A percentile compares a stretch with the other conserved stretches of the same genome.
phyloP scores from a whole-genome alignment of 169 alveolate species.

The Plasmodium falciparum region DNA sequence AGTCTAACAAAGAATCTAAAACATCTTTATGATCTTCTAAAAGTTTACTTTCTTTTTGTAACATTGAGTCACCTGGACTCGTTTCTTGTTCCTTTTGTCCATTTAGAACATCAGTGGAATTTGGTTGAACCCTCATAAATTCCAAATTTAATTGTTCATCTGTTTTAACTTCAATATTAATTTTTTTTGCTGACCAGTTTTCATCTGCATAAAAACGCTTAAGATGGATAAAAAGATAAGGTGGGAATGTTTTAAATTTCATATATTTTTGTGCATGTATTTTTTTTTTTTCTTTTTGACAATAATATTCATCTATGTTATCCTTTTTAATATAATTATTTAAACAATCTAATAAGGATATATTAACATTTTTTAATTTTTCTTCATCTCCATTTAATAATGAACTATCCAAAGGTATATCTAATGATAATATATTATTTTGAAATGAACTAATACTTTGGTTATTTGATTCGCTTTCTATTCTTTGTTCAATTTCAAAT shows the following conservation, averaged over 20 bases:
- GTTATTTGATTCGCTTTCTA: conserved; percentile 8
- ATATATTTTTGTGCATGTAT: conserved; percentile 51
- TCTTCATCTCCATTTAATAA: conserved; percentile 26
- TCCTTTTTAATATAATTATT: conserved; percentile 48
- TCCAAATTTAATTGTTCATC: conserved; percentile 32
- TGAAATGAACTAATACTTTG: conserved; percentile 62
- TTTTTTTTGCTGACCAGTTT: conserved; percentile 81
- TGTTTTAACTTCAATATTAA: conserved; percentile 80
- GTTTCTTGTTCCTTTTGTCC: background rate
- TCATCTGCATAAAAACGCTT: conserved; percentile 83
- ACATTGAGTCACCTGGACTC: background rate
- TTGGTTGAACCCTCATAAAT: conserved; percentile 36
- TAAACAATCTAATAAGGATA: conserved; percentile 47
- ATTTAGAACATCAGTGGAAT: background rate
- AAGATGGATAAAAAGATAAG: conserved; percentile 82
- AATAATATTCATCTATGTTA: conserved; percentile 40
- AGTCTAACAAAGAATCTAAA: conserved; percentile 28
- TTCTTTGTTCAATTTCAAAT: conserved; percentile 63
- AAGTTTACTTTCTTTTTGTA: conserved; percentile 1
- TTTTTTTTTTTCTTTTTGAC: conserved; percentile 39
- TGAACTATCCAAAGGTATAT: conserved; percentile 36
- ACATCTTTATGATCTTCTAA: conserved; percentile 21
- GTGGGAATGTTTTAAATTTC: conserved; percentile 80
- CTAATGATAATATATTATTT: conserved; percentile 41
- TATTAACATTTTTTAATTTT: conserved; percentile 4